These are phyloP conservation scores for Jatropha multifida DNA, from an alignment of 441 rosid species.

Conservation along the genomic window DNA sequence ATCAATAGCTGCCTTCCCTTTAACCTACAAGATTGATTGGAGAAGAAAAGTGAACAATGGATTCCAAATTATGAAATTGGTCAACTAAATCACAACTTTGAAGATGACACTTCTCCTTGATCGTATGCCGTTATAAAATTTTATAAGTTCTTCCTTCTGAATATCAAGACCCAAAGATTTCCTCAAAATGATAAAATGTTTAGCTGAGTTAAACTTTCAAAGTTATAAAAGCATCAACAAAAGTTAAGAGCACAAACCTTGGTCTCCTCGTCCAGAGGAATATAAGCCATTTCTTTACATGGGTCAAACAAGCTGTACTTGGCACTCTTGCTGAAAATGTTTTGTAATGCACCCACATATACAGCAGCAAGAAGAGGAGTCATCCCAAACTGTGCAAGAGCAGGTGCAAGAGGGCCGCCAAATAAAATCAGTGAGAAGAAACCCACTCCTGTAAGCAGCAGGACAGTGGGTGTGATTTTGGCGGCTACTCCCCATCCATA, in stretches of 20 bases:
- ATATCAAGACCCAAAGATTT: background rate
- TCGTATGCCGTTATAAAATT: background rate
- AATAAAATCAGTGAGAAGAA: slow-evolving; percentile 86
- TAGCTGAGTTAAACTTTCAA: no score
- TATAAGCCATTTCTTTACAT: slow-evolving; percentile 98
- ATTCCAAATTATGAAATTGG: background rate
- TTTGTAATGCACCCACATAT: slow-evolving; percentile 95
- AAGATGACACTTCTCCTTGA: background rate
- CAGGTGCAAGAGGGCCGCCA: slow-evolving; percentile 69
- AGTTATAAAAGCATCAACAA: no score
- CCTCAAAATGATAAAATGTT: no score
- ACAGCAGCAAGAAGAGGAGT: slow-evolving; percentile 98
- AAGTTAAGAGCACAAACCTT: slow-evolving; percentile 51
- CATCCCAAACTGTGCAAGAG: slow-evolving; percentile 69
- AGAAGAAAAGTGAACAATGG: slow-evolving; percentile 1
- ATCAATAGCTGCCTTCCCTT: slow-evolving; percentile 96
- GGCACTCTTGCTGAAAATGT: slow-evolving; percentile 99
- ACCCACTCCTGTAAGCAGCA: slow-evolving; percentile 81
- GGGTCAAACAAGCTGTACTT: slow-evolving; percentile 98
- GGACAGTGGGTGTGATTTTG: slow-evolving; percentile 86
- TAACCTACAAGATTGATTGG: slow-evolving; percentile 48
- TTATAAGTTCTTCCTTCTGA: background rate
- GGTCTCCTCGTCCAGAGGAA: slow-evolving; percentile 93
- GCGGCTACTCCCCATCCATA: slow-evolving; percentile 99
- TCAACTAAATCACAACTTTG: background rate